Conservation (phyloP, 176 grass and related monocot genomes). For the Carex myosuroides region DNA sequence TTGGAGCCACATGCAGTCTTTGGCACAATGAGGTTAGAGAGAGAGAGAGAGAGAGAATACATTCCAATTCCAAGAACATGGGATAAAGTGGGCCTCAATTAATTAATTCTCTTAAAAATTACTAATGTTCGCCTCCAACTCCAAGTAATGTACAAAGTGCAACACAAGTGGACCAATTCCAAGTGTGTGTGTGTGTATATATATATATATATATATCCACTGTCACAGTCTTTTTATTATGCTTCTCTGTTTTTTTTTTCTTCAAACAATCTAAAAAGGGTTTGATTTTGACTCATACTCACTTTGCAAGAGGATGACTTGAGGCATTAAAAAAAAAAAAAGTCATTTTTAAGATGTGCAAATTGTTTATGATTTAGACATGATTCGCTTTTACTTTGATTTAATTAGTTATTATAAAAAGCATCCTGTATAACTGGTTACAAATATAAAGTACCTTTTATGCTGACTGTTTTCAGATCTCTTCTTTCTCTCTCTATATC, state of each 20-base stretch:
- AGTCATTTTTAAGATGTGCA: conserved; percentile 16
- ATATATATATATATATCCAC: not conserved
- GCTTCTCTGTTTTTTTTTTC: not conserved
- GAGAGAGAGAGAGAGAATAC: conserved; percentile 15
- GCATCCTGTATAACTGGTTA: not conserved
- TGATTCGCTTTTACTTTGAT: conserved; percentile 13
- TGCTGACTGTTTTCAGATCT: not conserved
- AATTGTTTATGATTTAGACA: conserved; percentile 31
- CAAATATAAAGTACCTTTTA: conserved; percentile 4
- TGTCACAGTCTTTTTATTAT: conserved; percentile 26
- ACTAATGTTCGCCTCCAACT: not conserved
- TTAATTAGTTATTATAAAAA: not conserved
- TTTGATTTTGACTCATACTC: conserved; percentile 20
- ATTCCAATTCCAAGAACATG: conserved; percentile 30
- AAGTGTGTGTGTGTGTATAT: too few relatives aligned
- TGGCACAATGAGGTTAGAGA: conserved; percentile 19
- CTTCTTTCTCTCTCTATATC: not conserved
- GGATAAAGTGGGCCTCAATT: conserved; percentile 26
- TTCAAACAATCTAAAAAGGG: conserved; percentile 21
- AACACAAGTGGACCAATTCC: conserved; percentile 12
- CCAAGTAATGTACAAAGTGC: conserved; percentile 3
- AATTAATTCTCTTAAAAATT: conserved; percentile 7
- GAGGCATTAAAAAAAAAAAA: conserved; percentile 4
- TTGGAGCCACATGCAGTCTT: conserved; percentile 24
- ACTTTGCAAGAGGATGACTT: conserved; percentile 19